Percentiles rank a stretch among this genome's conserved stretches.
phyloP scores from a whole-genome alignment of 2,329 filamentous ascomycete genomes.

The Mycosphaerelloides madeirae region DNA sequence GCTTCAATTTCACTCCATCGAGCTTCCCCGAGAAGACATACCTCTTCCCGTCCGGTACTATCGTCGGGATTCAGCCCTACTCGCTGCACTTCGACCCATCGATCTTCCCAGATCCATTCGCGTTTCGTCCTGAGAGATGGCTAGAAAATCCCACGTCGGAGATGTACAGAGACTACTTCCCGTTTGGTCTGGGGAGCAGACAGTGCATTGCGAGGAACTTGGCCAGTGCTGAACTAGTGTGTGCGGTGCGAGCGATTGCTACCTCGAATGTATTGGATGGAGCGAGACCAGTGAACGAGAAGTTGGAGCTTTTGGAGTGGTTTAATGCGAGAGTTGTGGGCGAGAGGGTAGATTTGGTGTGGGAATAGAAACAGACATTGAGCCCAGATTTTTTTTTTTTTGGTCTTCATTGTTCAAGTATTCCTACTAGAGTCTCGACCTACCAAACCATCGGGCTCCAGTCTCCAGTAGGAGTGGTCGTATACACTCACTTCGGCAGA shows the following conservation, averaged over 20 bases:
- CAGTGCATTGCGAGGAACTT: slow-evolving; percentile 50
- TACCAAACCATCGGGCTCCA: not conserved
- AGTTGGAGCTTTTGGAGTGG: slow-evolving; percentile 52
- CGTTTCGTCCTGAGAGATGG: slow-evolving; percentile 50
- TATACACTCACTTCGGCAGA: slow-evolving; percentile 23
- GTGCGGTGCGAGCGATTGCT: slow-evolving; percentile 42
- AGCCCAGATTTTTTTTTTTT: too few relatives aligned
- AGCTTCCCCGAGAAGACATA: slow-evolving; percentile 9
- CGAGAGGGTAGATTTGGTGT: slow-evolving; percentile 43
- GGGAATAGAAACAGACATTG: too few relatives aligned
- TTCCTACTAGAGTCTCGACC: not conserved
- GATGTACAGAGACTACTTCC: slow-evolving; percentile 43
- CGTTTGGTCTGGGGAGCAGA: slow-evolving; percentile 47
- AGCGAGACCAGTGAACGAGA: slow-evolving; percentile 37
- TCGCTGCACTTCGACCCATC: slow-evolving; percentile 45
- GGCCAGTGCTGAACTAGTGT: slow-evolving; percentile 42
- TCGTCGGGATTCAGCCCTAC: slow-evolving; percentile 44
- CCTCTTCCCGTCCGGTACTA: slow-evolving; percentile 38
- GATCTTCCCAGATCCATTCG: slow-evolving; percentile 41
- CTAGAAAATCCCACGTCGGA: slow-evolving; percentile 29
- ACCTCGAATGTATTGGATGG: slow-evolving; percentile 43
- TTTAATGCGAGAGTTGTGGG: slow-evolving; percentile 52
- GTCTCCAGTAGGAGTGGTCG: not conserved
- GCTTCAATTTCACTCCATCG: slow-evolving; percentile 30
- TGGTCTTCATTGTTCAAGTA: too few relatives aligned